Percentiles rank a stretch among this genome's conserved stretches.
Conservation (phyloP, 1,139 yeast genomes). For the Starmera stellimalicola region DNA sequence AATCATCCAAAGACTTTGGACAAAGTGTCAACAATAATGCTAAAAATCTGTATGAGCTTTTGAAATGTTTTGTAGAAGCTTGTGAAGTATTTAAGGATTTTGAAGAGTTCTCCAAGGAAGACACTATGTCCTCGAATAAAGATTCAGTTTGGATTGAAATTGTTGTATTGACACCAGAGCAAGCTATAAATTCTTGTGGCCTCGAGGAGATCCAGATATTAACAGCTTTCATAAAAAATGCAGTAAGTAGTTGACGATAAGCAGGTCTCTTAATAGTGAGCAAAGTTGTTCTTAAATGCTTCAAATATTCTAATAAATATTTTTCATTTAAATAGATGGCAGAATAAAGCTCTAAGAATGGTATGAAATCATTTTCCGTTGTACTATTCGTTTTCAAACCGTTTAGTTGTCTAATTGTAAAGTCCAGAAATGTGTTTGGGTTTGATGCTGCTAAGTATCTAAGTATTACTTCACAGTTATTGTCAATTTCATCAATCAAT, state of each 20-base stretch:
- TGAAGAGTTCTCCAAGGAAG: conserved; percentile 12
- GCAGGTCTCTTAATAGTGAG: conserved; percentile 37
- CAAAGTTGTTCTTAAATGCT: conserved; percentile 30
- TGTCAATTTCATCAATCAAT: conserved; percentile 33
- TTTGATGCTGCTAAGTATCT: conserved; percentile 48
- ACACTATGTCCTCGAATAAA: conserved; percentile 18
- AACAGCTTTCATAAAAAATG: conserved; percentile 40
- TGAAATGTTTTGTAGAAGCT: conserved; percentile 12
- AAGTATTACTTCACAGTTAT: conserved; percentile 34
- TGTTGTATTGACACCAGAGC: conserved; percentile 24
- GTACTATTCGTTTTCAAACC: conserved; percentile 25
- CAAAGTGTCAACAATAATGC: conserved; percentile 22
- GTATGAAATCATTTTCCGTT: conserved; percentile 35
- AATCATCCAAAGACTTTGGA: conserved; percentile 19
- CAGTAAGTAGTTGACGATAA: conserved; percentile 45
- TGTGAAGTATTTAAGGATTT: conserved; percentile 5
- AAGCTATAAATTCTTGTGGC: conserved; percentile 36
- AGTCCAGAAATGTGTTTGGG: conserved; percentile 38
- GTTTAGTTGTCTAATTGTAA: conserved; percentile 27
- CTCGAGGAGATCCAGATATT: conserved; percentile 50
- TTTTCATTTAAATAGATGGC: conserved; percentile 36
- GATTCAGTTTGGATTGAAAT: conserved; percentile 18
- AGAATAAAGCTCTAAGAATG: conserved; percentile 43
- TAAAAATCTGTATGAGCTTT: conserved; percentile 20
- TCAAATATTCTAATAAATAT: conserved; percentile 30